Percentiles rank a stretch among this genome's conserved stretches.
These are phyloP conservation scores for Malassezia sp. DNA, from an alignment of 1,284 basidiomycete species.

Conservation along the genomic window DNA sequence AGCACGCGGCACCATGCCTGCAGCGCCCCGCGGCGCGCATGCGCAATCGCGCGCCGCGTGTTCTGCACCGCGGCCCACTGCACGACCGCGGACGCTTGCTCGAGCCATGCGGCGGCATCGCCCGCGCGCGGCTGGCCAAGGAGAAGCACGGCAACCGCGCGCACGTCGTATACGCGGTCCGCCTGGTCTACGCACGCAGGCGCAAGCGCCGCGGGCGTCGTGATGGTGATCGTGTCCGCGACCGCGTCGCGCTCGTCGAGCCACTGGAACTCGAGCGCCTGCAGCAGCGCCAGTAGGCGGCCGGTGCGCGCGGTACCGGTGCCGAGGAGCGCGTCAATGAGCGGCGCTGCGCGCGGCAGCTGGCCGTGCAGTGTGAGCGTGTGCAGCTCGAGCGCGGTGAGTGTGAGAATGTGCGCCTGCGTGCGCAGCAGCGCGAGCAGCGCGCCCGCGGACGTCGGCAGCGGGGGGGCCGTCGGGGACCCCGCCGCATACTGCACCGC, in stretches of 20 bases:
- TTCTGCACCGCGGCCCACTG: conserved; percentile 38
- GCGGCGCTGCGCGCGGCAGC: conserved; percentile 34
- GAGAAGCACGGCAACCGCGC: conserved; percentile 53
- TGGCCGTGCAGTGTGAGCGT: conserved; percentile 63
- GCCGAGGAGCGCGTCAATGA: conserved; percentile 38
- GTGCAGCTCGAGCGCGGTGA: conserved; percentile 79
- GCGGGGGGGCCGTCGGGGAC: conserved; percentile 58
- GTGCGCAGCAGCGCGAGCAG: conserved; percentile 69
- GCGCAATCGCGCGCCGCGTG: conserved; percentile 30
- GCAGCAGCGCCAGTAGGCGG: conserved; percentile 65
- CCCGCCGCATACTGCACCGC: conserved; percentile 51
- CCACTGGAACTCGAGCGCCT: conserved; percentile 74
- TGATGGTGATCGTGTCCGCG: conserved; percentile 55
- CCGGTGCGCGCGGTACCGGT: conserved; percentile 45
- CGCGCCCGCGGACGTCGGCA: conserved; percentile 63
- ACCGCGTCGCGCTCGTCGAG: conserved; percentile 53
- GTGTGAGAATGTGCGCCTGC: conserved; percentile 72
- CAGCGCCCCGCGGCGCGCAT: conserved; percentile 27
- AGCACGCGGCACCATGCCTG: conserved; percentile 38
- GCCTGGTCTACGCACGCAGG: conserved; percentile 63
- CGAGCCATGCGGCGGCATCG: conserved; percentile 22
- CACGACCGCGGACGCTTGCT: conserved; percentile 29
- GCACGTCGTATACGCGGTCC: conserved; percentile 62
- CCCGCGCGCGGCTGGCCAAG: conserved; percentile 18
- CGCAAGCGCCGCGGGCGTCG: conserved; percentile 54